Base-by-base conservation (phyloP, 2,329 filamentous ascomycete species). In the Dactylellina parvicollis region DNA sequence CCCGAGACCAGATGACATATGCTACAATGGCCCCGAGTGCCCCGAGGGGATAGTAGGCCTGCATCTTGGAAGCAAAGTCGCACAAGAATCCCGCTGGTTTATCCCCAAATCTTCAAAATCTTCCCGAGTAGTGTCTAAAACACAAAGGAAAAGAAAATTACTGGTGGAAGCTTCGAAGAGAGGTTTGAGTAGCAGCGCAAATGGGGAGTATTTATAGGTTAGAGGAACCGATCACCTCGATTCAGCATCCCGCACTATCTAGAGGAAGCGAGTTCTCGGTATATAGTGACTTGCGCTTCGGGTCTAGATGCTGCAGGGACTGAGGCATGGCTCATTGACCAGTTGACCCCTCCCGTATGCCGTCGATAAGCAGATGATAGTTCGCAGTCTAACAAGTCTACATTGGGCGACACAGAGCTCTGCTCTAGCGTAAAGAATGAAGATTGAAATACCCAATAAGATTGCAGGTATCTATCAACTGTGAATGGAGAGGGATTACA, bases 401-500 rank as follows among this genome's bases (percentile, higher is more conserved):
- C 5, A 5, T 12, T 12, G 30, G 30, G 5, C 30, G 30, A 5
- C 34, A 9, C 16, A 9, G 34, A 44, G 40, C 4, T 36, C 3
- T n/a, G n/a, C n/a, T 22, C 49, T 54, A 54, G 28, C 49, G 49
- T 26, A 20, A 30, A 1, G 14, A 20, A n/a, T n/a, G 38, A 4
- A 7, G 3, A 16, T 4, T 34, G 4, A 18, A 1, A 34, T 18
- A 36, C 9, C 49, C 49, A 54, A 34, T 54, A 54, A 30, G 12
- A 54, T 54, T 7, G 16, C 49, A 34, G 49, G 36, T 32, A 54
- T 34, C 20, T 54, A 54, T 54, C 49, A 54, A 44, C 9, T 20
- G 20, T 34, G 16, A 2, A 36, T n/a, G 26, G 26, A 16, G 49
- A 14, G 28, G 26, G 26, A 5, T 7, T 26, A 16, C 10, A 20